Conservation (phyloP, 2,329 filamentous ascomycete species). For the Furcasterigmium furcatum region DNA sequence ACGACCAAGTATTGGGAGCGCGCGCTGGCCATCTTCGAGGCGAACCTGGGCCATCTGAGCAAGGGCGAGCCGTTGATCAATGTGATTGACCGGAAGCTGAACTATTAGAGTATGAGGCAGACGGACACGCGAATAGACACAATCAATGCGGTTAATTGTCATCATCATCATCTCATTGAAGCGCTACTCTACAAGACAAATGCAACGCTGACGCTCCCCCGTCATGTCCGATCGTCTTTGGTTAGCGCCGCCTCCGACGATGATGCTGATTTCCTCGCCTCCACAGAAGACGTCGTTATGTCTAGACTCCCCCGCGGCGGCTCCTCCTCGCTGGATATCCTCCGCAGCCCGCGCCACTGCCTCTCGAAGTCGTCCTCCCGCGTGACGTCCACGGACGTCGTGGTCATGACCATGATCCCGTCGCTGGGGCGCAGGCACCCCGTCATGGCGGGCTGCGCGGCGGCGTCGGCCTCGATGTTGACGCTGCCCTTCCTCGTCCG, state of each 20-base stretch:
- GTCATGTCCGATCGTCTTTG: neutral
- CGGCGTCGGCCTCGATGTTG: neutral
- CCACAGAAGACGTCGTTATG: neutral
- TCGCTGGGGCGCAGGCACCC: neutral
- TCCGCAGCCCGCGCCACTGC: conserved; percentile 1
- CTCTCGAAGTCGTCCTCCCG: neutral
- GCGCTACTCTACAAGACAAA: too few species aligned
- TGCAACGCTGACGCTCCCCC: too few species aligned
- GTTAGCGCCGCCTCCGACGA: conserved; percentile 1
- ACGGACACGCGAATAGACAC: too few species aligned
- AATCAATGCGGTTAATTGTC: too few species aligned
- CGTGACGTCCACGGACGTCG: conserved; percentile 1
- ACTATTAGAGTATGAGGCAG: neutral
- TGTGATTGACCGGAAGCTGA: conserved; percentile 28
- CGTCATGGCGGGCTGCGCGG: too few species aligned
- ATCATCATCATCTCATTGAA: neutral
- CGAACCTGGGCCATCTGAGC: conserved; percentile 34
- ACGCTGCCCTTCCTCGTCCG: neutral
- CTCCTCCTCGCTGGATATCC: neutral
- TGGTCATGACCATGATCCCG: conserved; percentile 2
- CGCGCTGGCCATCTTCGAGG: conserved; percentile 35
- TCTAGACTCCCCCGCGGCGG: neutral
- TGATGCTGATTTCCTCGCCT: neutral
- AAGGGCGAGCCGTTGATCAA: conserved; percentile 35
- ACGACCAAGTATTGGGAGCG: conserved; percentile 36